Conservation (phyloP, 1,284 basidiomycete genomes). For the Termitomyces sp. region DNA sequence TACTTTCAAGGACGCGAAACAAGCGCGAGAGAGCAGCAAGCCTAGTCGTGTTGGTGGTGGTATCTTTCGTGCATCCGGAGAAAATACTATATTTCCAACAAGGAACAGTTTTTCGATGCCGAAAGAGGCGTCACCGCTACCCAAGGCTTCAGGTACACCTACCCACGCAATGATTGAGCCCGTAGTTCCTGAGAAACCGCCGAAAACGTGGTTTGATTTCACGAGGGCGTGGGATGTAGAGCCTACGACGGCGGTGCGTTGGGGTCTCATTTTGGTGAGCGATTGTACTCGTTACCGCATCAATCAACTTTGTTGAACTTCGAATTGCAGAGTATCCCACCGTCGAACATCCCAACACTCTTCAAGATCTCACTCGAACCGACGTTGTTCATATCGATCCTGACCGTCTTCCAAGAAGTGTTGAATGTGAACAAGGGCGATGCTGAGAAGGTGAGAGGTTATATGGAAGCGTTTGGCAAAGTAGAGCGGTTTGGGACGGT, state of each 20-base stretch:
- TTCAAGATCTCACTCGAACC: conserved; percentile 68
- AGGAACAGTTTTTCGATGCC: conserved; percentile 12
- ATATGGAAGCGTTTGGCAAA: conserved; percentile 45
- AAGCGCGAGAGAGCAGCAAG: conserved; percentile 40
- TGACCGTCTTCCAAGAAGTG: conserved; percentile 42
- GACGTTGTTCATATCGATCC: conserved; percentile 48
- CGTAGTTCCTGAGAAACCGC: conserved; percentile 21
- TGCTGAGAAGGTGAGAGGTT: conserved; percentile 32
- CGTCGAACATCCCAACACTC: conserved; percentile 48
- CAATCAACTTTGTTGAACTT: background rate
- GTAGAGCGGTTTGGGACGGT: conserved; percentile 62
- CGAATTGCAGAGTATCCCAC: conserved; percentile 44
- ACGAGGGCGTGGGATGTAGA: conserved; percentile 46
- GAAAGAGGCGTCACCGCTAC: conserved; percentile 11
- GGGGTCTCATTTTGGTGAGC: conserved; percentile 51
- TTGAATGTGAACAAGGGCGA: conserved; percentile 23
- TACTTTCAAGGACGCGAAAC: conserved; percentile 53
- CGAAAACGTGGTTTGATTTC: conserved; percentile 56
- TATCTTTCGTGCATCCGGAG: conserved; percentile 52
- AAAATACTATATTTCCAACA: conserved; percentile 40
- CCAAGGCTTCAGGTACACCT: conserved; percentile 7
- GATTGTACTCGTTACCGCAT: background rate
- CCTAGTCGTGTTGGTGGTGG: conserved; percentile 51
- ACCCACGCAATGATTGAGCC: conserved; percentile 2
- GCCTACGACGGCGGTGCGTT: conserved; percentile 36